A percentile compares a stretch with the other conserved stretches of the same genome.
Evolutionary conservation across 805 yeast genomes (phyloP).

Genomic region (Lipomyces kockii): DNA sequence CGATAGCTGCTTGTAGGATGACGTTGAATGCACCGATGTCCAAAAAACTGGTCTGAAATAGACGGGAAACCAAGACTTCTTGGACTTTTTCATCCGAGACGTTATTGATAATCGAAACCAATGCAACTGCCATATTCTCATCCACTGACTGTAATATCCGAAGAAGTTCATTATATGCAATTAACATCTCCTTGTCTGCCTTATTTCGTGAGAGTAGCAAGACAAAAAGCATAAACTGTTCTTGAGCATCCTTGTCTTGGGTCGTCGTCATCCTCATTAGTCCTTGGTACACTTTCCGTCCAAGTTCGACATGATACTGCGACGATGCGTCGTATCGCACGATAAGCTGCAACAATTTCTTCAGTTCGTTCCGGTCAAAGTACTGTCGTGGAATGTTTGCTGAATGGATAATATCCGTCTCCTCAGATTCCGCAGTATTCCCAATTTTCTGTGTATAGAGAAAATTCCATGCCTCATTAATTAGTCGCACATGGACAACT

Average conservation of each 20-base stretch:
- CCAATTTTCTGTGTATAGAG: slow-evolving; percentile 28
- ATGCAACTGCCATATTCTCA: slow-evolving; percentile 27
- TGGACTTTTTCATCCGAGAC: slow-evolving; percentile 25
- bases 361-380: slow-evolving; percentile 21
- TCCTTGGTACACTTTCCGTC: slow-evolving; percentile 24
- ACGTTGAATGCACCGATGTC: slow-evolving; percentile 33
- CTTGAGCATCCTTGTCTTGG: slow-evolving; percentile 10
- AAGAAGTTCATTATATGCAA: slow-evolving; percentile 28
- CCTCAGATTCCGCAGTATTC: background rate
- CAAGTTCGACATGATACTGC: slow-evolving; percentile 30
- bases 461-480: slow-evolving; percentile 33
- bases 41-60: slow-evolving; percentile 11
- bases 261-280: slow-evolving; percentile 13
- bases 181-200: slow-evolving; percentile 30
- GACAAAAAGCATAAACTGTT: slow-evolving; percentile 29
- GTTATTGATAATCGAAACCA: slow-evolving; percentile 31
- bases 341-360: slow-evolving; percentile 14
- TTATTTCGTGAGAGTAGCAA: slow-evolving; percentile 27
- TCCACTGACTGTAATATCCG: slow-evolving; percentile 11
- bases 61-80: slow-evolving; percentile 18
- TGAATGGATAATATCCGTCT: slow-evolving; percentile 15
- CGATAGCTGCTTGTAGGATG: slow-evolving; percentile 34
- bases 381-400: slow-evolving; percentile 9
- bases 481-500: slow-evolving; percentile 26
- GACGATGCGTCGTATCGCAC: slow-evolving; percentile 23